Percentiles rank a stretch among this genome's conserved stretches.
phyloP scores from a whole-genome alignment of 805 yeast genomes.

The Candida schatavii region DNA sequence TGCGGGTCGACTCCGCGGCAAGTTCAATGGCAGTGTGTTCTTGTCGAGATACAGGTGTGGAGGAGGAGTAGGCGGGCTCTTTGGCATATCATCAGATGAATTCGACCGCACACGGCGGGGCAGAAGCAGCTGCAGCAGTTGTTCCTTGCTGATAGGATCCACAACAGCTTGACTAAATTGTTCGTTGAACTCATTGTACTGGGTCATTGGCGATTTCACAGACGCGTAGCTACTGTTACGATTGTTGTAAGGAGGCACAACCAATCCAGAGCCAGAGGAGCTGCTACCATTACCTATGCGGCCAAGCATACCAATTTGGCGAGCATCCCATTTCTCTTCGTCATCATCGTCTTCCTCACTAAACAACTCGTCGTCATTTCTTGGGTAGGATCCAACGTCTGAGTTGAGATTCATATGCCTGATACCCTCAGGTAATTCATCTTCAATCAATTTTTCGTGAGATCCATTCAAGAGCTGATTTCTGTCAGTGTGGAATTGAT shows the following conservation, averaged over 20 bases:
- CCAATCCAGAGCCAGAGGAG: conserved; percentile 12
- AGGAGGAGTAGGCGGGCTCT: conserved; percentile 21
- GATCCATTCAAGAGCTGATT: conserved; percentile 36
- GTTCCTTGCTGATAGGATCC: conserved; percentile 12
- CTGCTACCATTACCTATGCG: conserved; percentile 1
- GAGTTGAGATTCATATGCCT: conserved; percentile 28
- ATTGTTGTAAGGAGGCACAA: conserved; percentile 23
- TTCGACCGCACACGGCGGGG: conserved; percentile 6
- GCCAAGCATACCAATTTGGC: conserved; percentile 16
- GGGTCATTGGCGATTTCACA: conserved; percentile 42
- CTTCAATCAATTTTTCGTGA: conserved; percentile 32
- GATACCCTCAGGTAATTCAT: conserved; percentile 29
- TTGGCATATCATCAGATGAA: conserved; percentile 1
- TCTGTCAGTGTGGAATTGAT: conserved; percentile 33
- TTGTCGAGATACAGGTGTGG: conserved; percentile 8
- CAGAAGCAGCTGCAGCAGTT: conserved; percentile 3
- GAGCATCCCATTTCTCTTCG: conserved; percentile 21
- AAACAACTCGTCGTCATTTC: conserved; percentile 35
- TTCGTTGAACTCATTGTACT: conserved; percentile 39
- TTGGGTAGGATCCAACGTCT: conserved; percentile 29
- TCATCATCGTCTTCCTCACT: conserved; percentile 30
- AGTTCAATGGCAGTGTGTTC: conserved; percentile 4
- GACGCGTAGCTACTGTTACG: conserved; percentile 36
- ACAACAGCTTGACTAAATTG: conserved; percentile 32
- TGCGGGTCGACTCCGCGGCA: conserved; percentile 13